Evolutionary conservation across 2,329 filamentous ascomycete species (phyloP).

Genomic region (Colletotrichum sp.): DNA sequence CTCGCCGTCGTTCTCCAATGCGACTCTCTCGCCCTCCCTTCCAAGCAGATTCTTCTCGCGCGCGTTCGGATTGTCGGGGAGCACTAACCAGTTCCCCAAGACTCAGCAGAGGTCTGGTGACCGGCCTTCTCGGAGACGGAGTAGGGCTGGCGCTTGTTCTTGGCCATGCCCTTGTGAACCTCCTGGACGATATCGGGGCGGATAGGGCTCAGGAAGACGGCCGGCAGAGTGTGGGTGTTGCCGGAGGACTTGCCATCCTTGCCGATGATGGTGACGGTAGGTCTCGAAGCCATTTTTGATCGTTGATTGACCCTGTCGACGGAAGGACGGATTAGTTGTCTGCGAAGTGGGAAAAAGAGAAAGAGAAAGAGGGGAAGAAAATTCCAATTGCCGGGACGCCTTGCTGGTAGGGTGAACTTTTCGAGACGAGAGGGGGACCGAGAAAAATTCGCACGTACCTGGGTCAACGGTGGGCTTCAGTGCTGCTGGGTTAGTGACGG

Average conservation of each 20-base stretch:
- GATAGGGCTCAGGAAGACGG: constrained; percentile 97
- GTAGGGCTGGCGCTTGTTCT: constrained; percentile 99
- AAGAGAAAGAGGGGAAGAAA: neutral
- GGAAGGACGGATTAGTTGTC: constrained; percentile 16
- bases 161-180: constrained; percentile 98
- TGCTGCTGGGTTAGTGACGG: constrained; percentile 23
- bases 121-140: constrained; percentile 99
- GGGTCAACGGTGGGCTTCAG: constrained; percentile 42
- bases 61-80: neutral
- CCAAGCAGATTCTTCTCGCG: neutral
- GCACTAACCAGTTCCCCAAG: constrained; percentile 96
- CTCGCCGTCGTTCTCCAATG: neutral
- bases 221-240: constrained; percentile 88
- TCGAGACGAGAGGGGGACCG: neutral
- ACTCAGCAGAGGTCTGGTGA: constrained; percentile 99
- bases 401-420: neutral
- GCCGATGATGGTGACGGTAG: constrained; percentile 96
- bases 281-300: constrained; percentile 85
- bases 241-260: constrained; percentile 93
- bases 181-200: constrained; percentile 99
- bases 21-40: neutral
- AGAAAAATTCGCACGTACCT: constrained; percentile 34
- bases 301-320: constrained; percentile 23
- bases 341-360: constrained; percentile 1
- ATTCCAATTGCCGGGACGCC: neutral